Base-by-base conservation (phyloP, 352 stramenopile genomes). In the Pythium sukuiense region DNA sequence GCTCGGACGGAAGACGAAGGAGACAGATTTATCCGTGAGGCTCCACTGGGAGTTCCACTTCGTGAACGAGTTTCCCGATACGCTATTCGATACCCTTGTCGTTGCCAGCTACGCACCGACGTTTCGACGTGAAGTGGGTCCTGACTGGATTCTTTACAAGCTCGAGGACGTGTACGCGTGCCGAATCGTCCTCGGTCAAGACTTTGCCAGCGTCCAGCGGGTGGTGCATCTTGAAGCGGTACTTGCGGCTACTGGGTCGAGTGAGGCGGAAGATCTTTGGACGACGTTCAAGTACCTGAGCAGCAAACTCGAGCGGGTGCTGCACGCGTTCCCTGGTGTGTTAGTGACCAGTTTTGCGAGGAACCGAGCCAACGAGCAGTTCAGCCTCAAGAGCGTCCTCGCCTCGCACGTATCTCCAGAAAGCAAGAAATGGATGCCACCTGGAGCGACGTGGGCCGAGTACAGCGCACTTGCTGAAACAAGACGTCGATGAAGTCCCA, bases 11-110 rank as follows among this genome's bases (percentile, higher is more conserved):
- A 54, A 24, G 12, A 58, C 24, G 26, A 32, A 9, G 29, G 57
- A 35, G 27, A 45, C 37, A 37, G 6, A 55, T 4, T 12, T 20
- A 6, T 12, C 16, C 27, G 30, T 62, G 6, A 58, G 27, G 14
- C 46, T 73, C 14, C 45, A 56, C 20, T 76, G 70, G 66, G 61
- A 76, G 35, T 76, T 74, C 43, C 45, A 61, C 8, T 73, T 76
- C 37, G 24, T 27, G n/a, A 55, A 54, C 16, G 50, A 61, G 3
- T 54, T 74, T 3, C 66, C 66, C 0, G 66, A 76, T 20, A 57
- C 61, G 9, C n/a, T 76, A 0, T 73, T 70, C 16, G 70, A 76
- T 14, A 61, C 71, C n/a, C 50, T 73, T 16, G 65, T 59, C 0
- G 59, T 76, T 29, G 33, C 48, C 4, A 71, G 43, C 14, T 69